Conservation (phyloP, 2,329 filamentous ascomycete species). For the Aspergillus fumigatus region DNA sequence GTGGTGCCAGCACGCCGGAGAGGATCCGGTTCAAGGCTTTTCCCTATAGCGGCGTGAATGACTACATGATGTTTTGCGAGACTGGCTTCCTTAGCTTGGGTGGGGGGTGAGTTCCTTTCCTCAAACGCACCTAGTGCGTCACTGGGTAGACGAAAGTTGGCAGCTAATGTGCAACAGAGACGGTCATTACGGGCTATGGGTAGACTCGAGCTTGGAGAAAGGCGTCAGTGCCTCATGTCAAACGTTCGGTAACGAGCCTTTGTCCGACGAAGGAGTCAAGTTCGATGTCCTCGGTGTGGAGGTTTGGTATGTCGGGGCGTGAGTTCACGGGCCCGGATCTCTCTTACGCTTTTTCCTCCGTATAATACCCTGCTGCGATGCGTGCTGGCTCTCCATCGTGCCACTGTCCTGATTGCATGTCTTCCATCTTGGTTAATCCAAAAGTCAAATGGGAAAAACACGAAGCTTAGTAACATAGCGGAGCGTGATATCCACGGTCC, state of each 20-base stretch:
- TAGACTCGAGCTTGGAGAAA: conserved; percentile 77
- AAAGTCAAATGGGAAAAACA: neutral
- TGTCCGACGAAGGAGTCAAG: conserved; percentile 89
- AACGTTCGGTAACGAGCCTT: conserved; percentile 90
- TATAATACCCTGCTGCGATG: conserved; percentile 10
- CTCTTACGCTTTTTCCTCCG: neutral
- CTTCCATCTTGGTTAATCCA: neutral
- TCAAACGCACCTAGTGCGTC: neutral
- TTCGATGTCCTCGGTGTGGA: conserved; percentile 90
- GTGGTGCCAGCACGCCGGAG: conserved; percentile 58
- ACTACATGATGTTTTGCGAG: conserved; percentile 95
- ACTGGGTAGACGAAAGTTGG: conserved; percentile 24
- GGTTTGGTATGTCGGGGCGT: conserved; percentile 78
- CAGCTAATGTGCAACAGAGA: conserved; percentile 45
- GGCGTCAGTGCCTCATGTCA: conserved; percentile 80
- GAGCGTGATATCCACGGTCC: neutral
- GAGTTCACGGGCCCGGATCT: conserved; percentile 1
- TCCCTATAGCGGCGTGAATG: conserved; percentile 90
- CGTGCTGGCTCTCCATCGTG: conserved; percentile 11
- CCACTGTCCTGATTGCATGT: neutral
- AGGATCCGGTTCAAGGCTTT: conserved; percentile 94
- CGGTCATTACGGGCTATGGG: conserved; percentile 88
- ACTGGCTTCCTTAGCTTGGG: conserved; percentile 78
- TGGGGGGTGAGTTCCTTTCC: conserved; percentile 54
- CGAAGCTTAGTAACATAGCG: neutral